A percentile compares a stretch with the other conserved stretches of the same genome.
These are phyloP conservation scores for Rhizophora apiculata DNA, from an alignment of 345 rosid genomes.

Conservation along the genomic window DNA sequence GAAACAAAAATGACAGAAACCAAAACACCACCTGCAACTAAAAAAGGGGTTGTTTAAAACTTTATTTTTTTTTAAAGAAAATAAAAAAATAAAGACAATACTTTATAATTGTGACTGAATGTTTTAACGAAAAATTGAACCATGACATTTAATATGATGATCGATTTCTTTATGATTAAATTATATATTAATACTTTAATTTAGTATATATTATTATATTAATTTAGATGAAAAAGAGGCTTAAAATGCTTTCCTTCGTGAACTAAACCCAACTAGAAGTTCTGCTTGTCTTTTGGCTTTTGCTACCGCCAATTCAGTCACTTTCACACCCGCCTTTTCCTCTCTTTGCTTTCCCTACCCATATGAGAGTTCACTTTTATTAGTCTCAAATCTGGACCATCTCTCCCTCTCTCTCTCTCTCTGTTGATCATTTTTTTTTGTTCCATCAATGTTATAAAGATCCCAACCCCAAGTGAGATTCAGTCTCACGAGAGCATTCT, in stretches of 20 bases:
- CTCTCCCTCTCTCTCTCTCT: not conserved
- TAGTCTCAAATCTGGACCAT: conserved; percentile 9
- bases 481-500: not conserved
- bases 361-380: conserved; percentile 23
- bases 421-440: too few relatives aligned
- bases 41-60: too few relatives aligned
- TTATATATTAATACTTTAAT: too few relatives aligned
- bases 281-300: too few relatives aligned
- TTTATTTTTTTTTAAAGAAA: too few relatives aligned
- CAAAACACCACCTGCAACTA: too few relatives aligned
- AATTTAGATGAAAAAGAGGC: too few relatives aligned
- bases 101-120: too few relatives aligned
- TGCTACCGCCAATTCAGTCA: not conserved
- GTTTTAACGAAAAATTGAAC: too few relatives aligned
- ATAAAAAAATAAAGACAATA: too few relatives aligned
- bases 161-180: fast-evolving
- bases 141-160: too few relatives aligned
- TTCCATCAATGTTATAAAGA: not conserved
- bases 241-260: not conserved
- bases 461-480: not conserved
- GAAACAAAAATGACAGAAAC: not conserved
- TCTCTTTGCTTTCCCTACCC: conserved; percentile 15
- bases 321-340: conserved; percentile 39
- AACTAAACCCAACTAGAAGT: not conserved
- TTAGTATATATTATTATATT: too few relatives aligned